Conservation (phyloP, 2,329 filamentous ascomycete genomes). For the Bipolaris bicolor region DNA sequence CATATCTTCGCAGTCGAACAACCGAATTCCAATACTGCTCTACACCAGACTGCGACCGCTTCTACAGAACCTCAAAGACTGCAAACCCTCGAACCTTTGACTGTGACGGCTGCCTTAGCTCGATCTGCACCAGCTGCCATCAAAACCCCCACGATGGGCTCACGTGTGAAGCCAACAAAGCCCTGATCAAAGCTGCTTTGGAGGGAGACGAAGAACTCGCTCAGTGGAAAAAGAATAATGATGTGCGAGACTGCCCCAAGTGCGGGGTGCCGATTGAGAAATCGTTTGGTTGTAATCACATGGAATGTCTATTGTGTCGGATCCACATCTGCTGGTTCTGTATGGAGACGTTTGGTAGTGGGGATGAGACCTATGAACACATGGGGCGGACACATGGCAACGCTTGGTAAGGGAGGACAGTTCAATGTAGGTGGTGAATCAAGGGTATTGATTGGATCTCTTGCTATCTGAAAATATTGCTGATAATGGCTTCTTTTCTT, state of each 20-base stretch:
- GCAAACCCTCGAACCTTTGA: not conserved
- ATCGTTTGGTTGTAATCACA: conserved; percentile 1
- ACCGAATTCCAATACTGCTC: conserved; percentile 5
- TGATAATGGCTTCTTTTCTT: not conserved
- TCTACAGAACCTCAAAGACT: not conserved
- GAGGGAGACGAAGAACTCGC: not conserved
- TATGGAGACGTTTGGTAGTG: not conserved
- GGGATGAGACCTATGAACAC: not conserved
- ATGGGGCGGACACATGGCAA: not conserved
- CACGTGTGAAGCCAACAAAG: not conserved
- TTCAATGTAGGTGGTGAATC: not conserved
- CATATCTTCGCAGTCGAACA: not conserved
- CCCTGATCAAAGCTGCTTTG: not conserved
- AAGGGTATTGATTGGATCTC: not conserved
- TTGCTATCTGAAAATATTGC: not conserved
- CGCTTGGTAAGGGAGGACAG: not conserved
- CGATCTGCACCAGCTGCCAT: conserved; percentile 1
- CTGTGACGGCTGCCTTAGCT: conserved; percentile 1
- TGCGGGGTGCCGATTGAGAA: conserved; percentile 5
- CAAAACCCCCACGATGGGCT: not conserved
- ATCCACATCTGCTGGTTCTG: conserved; percentile 2
- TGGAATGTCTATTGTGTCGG: not conserved
- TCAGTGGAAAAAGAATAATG: not conserved
- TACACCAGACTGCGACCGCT: conserved; percentile 2
- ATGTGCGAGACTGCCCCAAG: conserved; percentile 5